These are phyloP conservation scores for Mucor sp. DNA, from an alignment of 371 early-diverging fungal genomes.

Conservation along the genomic window DNA sequence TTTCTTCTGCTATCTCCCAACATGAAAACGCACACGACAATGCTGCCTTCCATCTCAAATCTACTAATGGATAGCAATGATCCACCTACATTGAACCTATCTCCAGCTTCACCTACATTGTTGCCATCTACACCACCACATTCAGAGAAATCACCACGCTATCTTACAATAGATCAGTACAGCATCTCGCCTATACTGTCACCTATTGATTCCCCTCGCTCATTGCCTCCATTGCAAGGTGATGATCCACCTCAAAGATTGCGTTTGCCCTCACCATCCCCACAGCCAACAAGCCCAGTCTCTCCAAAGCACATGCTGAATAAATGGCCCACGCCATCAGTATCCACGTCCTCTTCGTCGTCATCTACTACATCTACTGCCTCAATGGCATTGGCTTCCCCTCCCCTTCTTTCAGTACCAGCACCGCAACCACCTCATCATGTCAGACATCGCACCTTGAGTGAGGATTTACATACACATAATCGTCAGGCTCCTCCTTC, in stretches of 20 bases:
- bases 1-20: background rate
- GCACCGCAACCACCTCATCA: background rate
- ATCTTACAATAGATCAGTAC: background rate
- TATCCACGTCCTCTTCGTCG: slow-evolving; percentile 1
- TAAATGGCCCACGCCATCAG: background rate
- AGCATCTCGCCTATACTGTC: slow-evolving; percentile 17
- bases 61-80: slow-evolving; percentile 21
- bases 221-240: slow-evolving; percentile 26
- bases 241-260: slow-evolving; percentile 29
- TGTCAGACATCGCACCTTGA: background rate
- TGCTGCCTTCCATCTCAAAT: slow-evolving; percentile 36
- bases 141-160: slow-evolving; percentile 5
- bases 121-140: slow-evolving; percentile 1
- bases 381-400: background rate
- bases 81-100: background rate
- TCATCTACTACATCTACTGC: slow-evolving; percentile 7
- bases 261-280: slow-evolving; percentile 10
- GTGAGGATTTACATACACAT: background rate
- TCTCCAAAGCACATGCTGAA: slow-evolving; percentile 1
- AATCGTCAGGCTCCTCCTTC: background rate
- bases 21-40: background rate
- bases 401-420: background rate
- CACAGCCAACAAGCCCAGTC: slow-evolving; percentile 19
- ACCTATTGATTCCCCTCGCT: slow-evolving; percentile 10
- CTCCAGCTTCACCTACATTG: slow-evolving; percentile 8